These are phyloP conservation scores for Inga laurina DNA, from an alignment of 306 rosid genomes.

Conservation along the genomic window DNA sequence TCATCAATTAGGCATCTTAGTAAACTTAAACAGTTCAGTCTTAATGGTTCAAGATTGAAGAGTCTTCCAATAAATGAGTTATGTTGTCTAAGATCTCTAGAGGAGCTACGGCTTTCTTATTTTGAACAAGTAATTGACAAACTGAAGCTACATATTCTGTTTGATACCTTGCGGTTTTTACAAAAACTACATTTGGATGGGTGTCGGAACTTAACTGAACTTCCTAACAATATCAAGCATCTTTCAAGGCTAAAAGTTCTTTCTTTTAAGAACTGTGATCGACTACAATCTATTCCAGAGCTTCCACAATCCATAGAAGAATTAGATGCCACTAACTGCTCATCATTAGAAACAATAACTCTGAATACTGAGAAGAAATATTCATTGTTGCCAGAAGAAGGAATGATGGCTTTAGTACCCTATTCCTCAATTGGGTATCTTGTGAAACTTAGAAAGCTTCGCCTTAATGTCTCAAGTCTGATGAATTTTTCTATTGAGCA, in stretches of 20 bases:
- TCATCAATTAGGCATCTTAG: constrained; percentile 15
- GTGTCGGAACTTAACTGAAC: constrained; percentile 1
- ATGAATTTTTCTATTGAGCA: constrained; percentile 4
- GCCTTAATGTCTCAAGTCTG: background rate
- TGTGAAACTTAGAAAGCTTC: constrained; percentile 4
- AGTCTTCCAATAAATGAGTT: constrained; percentile 8
- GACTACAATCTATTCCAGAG: background rate
- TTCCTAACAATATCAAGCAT: constrained; percentile 22
- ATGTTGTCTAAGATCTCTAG: constrained; percentile 2
- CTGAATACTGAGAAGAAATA: background rate
- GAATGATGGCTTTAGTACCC: background rate
- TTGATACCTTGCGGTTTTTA: background rate
- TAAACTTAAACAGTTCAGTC: background rate
- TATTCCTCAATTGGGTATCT: constrained; percentile 1
- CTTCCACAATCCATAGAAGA: constrained; percentile 3
- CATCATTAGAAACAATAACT: background rate
- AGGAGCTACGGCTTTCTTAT: background rate
- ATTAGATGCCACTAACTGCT: background rate
- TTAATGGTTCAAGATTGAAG: constrained; percentile 1
- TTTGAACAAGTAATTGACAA: constrained; percentile 12
- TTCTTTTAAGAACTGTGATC: background rate
- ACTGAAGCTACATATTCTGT: background rate
- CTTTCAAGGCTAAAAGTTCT: background rate
- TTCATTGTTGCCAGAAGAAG: background rate
- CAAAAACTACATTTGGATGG: background rate